phyloP scores from a whole-genome alignment of 2,329 filamentous ascomycete species.

The Ascochyta koolunga region DNA sequence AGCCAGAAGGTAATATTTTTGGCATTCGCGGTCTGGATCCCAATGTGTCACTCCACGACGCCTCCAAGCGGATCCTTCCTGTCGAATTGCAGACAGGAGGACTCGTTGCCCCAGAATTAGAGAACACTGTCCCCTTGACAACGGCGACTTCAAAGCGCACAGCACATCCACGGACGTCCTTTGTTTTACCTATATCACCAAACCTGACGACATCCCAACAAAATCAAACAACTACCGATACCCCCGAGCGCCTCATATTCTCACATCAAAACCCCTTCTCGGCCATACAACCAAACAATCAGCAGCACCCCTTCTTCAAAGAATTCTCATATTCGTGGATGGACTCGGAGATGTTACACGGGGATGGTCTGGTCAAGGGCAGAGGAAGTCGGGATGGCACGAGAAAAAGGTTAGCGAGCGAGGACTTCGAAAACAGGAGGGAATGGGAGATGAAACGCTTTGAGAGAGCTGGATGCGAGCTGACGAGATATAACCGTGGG shows the following conservation, averaged over 20 bases:
- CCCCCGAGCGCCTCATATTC: constrained; percentile 34
- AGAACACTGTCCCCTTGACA: constrained; percentile 33
- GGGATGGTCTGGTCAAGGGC: constrained; percentile 23
- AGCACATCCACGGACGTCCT: constrained; percentile 22
- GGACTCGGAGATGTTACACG: constrained; percentile 34
- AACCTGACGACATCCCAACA: constrained; percentile 4
- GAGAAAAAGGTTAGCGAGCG: constrained; percentile 33
- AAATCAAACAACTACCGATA: constrained; percentile 18
- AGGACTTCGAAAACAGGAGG: constrained; percentile 37
- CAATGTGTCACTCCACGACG: constrained; percentile 29
- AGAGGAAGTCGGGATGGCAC: constrained; percentile 23
- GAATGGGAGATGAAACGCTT: constrained; percentile 45
- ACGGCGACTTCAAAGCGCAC: constrained; percentile 28
- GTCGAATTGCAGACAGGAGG: constrained; percentile 2
- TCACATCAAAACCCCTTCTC: constrained; percentile 38
- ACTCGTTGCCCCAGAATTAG: constrained; percentile 18
- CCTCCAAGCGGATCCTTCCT: constrained; percentile 24
- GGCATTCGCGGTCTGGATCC: constrained; percentile 37
- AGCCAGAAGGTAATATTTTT: constrained; percentile 35
- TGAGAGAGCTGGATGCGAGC: constrained; percentile 38
- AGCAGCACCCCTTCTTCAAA: constrained; percentile 30
- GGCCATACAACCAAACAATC: constrained; percentile 32
- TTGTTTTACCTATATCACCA: constrained; percentile 30
- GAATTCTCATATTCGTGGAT: constrained; percentile 44
- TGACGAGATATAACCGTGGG: constrained; percentile 45